phyloP scores from a whole-genome alignment of 768 basidiomycete species.

The Rhodosporidiobolus sp. region DNA sequence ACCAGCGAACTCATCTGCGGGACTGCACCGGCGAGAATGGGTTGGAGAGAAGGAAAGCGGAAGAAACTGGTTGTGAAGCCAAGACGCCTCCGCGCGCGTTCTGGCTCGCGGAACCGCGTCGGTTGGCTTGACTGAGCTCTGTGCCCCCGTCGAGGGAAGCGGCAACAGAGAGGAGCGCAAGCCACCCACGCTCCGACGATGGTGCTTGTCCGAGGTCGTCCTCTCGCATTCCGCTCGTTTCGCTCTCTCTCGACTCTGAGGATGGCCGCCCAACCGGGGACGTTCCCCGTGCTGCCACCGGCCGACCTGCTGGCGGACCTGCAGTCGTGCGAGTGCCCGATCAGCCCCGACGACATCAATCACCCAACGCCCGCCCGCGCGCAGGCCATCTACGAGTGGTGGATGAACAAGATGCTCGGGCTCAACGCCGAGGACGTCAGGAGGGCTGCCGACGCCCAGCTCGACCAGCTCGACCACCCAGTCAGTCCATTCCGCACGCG shows the following conservation, averaged over 20 bases:
- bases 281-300: slow-evolving; percentile 19
- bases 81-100: too few species aligned
- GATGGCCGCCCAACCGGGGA: neutral
- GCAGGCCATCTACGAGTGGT: slow-evolving; percentile 41
- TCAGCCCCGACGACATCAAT: slow-evolving; percentile 32
- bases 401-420: slow-evolving; percentile 29
- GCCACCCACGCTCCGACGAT: too few species aligned
- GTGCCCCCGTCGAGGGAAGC: too few species aligned
- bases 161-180: too few species aligned
- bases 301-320: slow-evolving; percentile 5
- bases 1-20: too few species aligned
- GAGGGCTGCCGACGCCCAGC: slow-evolving; percentile 37
- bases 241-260: too few species aligned
- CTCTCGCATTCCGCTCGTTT: too few species aligned
- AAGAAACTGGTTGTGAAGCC: slow-evolving; percentile 56
- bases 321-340: slow-evolving; percentile 6
- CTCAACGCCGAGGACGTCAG: slow-evolving; percentile 38
- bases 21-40: neutral
- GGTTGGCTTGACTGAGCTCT: too few species aligned
- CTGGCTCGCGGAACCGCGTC: too few species aligned
- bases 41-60: neutral
- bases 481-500: slow-evolving; percentile 12
- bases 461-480: slow-evolving; percentile 40
- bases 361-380: slow-evolving; percentile 34
- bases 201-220: too few species aligned